Evolutionary conservation across 179 eudicot genomes (phyloP).

Genomic region (Nepenthes alata): DNA sequence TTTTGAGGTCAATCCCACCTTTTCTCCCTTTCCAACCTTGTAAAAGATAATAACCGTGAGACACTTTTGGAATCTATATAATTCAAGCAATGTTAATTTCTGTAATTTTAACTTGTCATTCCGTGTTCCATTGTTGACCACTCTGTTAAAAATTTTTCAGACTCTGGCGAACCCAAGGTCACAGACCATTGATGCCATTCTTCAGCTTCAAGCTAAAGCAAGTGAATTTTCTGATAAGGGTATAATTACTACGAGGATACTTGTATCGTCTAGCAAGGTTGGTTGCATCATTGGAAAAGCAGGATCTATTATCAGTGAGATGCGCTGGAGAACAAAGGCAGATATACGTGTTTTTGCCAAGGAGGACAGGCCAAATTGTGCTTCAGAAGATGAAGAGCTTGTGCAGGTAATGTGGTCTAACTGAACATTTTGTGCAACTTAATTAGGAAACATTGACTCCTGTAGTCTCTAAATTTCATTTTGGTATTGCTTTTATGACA

Average conservation of each 20-base stretch:
- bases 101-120: no score
- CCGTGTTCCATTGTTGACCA: slow-evolving; percentile 6
- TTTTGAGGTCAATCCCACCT: slow-evolving; percentile 41
- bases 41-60: not conserved
- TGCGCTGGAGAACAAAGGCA: slow-evolving; percentile 83
- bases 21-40: not conserved
- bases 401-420: slow-evolving; percentile 49
- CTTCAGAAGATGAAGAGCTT: slow-evolving; percentile 77
- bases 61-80: no score
- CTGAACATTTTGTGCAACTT: not conserved
- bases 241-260: slow-evolving; percentile 52
- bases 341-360: slow-evolving; percentile 68
- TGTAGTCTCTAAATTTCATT: not conserved
- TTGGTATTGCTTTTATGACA: not conserved
- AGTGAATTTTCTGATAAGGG: slow-evolving; percentile 73
- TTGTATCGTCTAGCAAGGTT: slow-evolving; percentile 72
- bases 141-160: slow-evolving; percentile 29
- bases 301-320: slow-evolving; percentile 74
- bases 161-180: slow-evolving; percentile 46
- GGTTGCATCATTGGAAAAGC: slow-evolving; percentile 92
- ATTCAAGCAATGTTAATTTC: no score
- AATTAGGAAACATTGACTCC: not conserved
- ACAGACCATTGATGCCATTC: slow-evolving; percentile 75
- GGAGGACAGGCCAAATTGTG: slow-evolving; percentile 71
- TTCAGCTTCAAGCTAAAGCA: slow-evolving; percentile 56